Evolutionary conservation across 2,329 filamentous ascomycete genomes (phyloP).

Genomic region (Alternaria rosae): DNA sequence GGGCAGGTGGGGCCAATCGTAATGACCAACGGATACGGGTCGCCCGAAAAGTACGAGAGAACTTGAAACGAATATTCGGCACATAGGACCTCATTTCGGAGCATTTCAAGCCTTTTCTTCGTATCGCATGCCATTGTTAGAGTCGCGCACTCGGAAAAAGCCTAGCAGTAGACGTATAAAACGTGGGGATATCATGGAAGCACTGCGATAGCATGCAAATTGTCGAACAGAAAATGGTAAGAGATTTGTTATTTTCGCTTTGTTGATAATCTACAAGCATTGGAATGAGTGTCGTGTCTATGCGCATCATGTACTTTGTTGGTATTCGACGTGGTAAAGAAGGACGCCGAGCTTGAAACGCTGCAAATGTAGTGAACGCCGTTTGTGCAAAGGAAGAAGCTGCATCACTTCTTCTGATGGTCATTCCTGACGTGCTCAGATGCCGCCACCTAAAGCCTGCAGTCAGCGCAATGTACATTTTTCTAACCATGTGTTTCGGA

Average conservation of each 20-base stretch:
- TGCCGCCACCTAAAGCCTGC: constrained; percentile 6
- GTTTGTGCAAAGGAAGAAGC: not conserved
- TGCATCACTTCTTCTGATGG: not conserved
- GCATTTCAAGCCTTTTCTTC: not conserved
- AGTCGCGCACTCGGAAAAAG: not conserved
- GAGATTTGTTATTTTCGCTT: not conserved
- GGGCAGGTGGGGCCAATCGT: constrained; percentile 13
- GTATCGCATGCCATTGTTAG: not conserved
- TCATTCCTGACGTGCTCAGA: not conserved
- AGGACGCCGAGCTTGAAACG: not conserved
- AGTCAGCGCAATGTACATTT: constrained; percentile 7
- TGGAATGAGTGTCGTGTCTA: not conserved
- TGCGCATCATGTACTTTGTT: not conserved
- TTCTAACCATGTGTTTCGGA: not conserved
- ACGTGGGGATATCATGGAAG: not conserved
- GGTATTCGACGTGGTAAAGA: not conserved
- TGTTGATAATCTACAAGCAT: not conserved
- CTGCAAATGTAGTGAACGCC: not conserved
- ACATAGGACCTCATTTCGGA: not conserved
- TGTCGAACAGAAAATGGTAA: not conserved
- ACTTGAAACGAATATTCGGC: not conserved
- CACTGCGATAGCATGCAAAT: not conserved
- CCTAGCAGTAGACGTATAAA: not conserved
- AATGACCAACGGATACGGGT: constrained; percentile 11
- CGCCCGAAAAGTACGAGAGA: constrained; percentile 8